Percentiles rank a stretch among this genome's conserved stretches.
These are phyloP conservation scores for Babjeviella inositovora DNA, from an alignment of 805 yeast species.

Conservation along the genomic window DNA sequence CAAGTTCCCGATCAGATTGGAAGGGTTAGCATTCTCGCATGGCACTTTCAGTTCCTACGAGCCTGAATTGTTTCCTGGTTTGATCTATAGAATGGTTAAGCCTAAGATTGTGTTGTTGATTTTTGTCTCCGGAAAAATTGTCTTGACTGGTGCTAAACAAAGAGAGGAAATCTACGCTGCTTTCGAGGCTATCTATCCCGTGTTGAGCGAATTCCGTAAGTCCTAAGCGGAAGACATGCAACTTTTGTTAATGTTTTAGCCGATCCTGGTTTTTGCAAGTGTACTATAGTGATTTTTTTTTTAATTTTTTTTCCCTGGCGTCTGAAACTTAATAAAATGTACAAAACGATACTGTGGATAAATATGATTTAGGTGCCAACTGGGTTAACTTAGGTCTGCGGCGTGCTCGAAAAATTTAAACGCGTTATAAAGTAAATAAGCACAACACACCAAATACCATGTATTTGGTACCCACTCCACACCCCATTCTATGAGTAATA, in stretches of 20 bases:
- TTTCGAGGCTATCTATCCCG: constrained; percentile 96
- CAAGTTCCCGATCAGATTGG: constrained; percentile 91
- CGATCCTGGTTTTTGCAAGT: neutral
- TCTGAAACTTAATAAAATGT: too few species aligned
- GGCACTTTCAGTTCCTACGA: constrained; percentile 98
- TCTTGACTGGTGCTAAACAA: constrained; percentile 96
- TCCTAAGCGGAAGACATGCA: constrained; percentile 13
- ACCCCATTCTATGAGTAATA: too few species aligned
- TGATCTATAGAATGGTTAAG: constrained; percentile 98
- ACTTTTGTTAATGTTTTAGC: constrained; percentile 1
- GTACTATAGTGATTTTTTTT: constrained; percentile 1
- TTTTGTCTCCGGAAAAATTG: constrained; percentile 95
- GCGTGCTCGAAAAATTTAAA: too few species aligned
- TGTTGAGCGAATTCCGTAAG: constrained; percentile 93
- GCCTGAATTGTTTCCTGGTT: constrained; percentile 95
- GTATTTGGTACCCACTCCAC: too few species aligned
- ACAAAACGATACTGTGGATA: too few species aligned
- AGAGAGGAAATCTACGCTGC: constrained; percentile 98
- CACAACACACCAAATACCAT: too few species aligned
- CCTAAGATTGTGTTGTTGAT: constrained; percentile 93
- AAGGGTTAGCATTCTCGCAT: constrained; percentile 95
- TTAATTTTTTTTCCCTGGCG: too few species aligned
- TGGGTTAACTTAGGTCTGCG: too few species aligned
- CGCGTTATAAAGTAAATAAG: too few species aligned
- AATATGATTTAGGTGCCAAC: too few species aligned